Evolutionary conservation across 345 rosid genomes (phyloP), one percentile per base, ranked within the genome.

Genomic region (Hibiscus trionum): DNA sequence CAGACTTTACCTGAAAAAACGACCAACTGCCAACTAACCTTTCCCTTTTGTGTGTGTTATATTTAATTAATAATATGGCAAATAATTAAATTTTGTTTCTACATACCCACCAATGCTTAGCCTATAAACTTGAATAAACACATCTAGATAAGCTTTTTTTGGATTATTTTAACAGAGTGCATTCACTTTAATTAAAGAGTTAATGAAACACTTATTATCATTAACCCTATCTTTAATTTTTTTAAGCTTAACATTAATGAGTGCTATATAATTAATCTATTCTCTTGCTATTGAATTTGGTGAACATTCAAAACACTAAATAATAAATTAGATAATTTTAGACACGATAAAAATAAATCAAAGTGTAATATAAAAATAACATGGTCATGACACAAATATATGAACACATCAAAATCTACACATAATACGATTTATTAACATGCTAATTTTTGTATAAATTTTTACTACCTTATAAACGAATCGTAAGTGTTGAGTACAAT

Each of bases 1-100:
- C 84, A 65, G 78, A 77, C 80, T 70, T 70, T 76, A 81, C 87
- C 87, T 5, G 77, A 75, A 81, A 77, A 79, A 84, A 79, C 87
- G 77, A 77, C 78, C 81, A 75, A 81, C 82, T 19, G 33, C 71
- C 77, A 73, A 74, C 68, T 46, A 75, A 56, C 71, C 69, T 46
- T 21, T 56, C 8, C 27, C 16, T 27, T 27, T 4, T 44, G 42
- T 47, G 42, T 37, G 15, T 11, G 50, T 17, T 12, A 16, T 2
- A 65, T 27, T 31, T 69, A 68, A 19, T 56, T 69, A 68, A 42
- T 42, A 42, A 62, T 60, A 31, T 10, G 5, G 42, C 35, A 24
- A 39, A 24, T 56, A 35, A 66, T 47, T 70, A 64, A 47, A 0
- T 10, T 33, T 4, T 17, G 3, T 27, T 66, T 49, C 52, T 29